Percentiles rank a stretch among this genome's conserved stretches.
These are phyloP conservation scores for Grosmannia huntii DNA, from an alignment of 2,329 filamentous ascomycete genomes.

Conservation along the genomic window DNA sequence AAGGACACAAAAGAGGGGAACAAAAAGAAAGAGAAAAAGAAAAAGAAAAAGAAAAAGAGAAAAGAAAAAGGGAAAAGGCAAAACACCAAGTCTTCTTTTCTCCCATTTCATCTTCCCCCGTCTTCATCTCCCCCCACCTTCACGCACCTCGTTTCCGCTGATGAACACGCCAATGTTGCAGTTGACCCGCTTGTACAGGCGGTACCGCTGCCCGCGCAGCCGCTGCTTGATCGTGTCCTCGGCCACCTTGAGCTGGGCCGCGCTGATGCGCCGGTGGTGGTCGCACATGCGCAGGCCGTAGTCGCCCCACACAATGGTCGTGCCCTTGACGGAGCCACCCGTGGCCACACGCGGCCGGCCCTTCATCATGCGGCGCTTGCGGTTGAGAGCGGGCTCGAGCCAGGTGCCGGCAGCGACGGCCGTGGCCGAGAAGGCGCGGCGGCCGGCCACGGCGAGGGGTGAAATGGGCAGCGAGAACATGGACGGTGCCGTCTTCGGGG, in stretches of 20 bases:
- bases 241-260: constrained; percentile 74
- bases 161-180: constrained; percentile 94
- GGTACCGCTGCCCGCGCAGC: constrained; percentile 81
- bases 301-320: constrained; percentile 91
- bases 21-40: neutral
- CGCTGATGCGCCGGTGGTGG: constrained; percentile 81
- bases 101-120: too few relatives aligned
- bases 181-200: constrained; percentile 78
- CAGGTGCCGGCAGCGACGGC: constrained; percentile 50
- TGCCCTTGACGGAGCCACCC: constrained; percentile 82
- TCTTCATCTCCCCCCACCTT: too few relatives aligned
- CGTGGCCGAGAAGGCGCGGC: constrained; percentile 63
- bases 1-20: constrained; percentile 1
- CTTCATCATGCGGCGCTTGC: constrained; percentile 83
- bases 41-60: neutral
- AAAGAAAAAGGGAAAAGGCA: neutral
- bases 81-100: neutral
- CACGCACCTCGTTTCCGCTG: constrained; percentile 73
- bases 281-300: constrained; percentile 90
- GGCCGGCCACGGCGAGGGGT: constrained; percentile 12
- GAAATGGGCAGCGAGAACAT: constrained; percentile 12
- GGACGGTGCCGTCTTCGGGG: constrained; percentile 15
- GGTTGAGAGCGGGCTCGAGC: constrained; percentile 65
- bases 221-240: constrained; percentile 87
- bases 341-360: constrained; percentile 79